A percentile compares a stretch with the other conserved stretches of the same genome.
Evolutionary conservation across 352 stramenopile genomes (phyloP).

Genomic region (Phytophthora ramorum): DNA sequence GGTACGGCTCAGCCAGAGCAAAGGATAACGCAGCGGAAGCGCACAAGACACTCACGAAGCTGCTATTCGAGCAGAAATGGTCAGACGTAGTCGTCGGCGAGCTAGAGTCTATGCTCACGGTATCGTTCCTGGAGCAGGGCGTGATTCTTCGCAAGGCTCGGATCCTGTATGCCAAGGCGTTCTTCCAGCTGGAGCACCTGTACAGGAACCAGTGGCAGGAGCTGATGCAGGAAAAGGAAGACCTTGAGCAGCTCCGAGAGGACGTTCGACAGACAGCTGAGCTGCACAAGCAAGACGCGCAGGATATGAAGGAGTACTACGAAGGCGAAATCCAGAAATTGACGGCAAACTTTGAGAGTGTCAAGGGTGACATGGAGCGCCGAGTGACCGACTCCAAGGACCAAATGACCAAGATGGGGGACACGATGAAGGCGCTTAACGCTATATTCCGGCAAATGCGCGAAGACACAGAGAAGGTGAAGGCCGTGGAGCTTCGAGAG

Average conservation of each 20-base stretch:
- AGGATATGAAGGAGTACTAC: conserved; percentile 55
- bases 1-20: conserved; percentile 20
- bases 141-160: conserved; percentile 80
- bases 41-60: conserved; percentile 56
- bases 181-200: conserved; percentile 72
- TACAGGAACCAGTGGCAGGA: conserved; percentile 48
- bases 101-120: conserved; percentile 87
- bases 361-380: conserved; percentile 73
- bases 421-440: conserved; percentile 94
- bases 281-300: conserved; percentile 45
- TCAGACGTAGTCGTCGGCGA: conserved; percentile 88
- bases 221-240: conserved; percentile 40
- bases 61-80: conserved; percentile 93
- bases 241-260: conserved; percentile 46
- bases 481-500: conserved; percentile 88
- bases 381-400: conserved; percentile 76
- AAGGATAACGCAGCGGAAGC: conserved; percentile 9
- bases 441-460: conserved; percentile 95
- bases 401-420: conserved; percentile 89
- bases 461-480: conserved; percentile 89
- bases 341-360: conserved; percentile 51
- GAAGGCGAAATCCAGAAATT: conserved; percentile 63
- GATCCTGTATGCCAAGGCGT: conserved; percentile 80
- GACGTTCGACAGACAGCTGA: conserved; percentile 43
- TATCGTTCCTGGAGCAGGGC: conserved; percentile 91